phyloP scores from a whole-genome alignment of 768 basidiomycete species.

The Coprinellus micaceus region DNA sequence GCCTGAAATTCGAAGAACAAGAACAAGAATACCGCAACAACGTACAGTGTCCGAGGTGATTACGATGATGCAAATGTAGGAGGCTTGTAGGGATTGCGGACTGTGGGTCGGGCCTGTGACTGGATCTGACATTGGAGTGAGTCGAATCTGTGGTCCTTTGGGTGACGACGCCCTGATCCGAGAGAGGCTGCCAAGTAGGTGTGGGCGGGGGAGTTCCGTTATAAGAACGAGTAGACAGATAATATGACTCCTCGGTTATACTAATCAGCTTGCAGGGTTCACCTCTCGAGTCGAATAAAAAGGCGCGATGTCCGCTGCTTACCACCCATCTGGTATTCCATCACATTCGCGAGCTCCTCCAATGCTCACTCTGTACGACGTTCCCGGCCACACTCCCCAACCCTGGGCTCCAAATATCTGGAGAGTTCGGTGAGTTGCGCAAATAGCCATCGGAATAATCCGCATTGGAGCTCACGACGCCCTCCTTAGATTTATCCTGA shows the following conservation, averaged over 20 bases:
- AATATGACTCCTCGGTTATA: constrained; percentile 1
- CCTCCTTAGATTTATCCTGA: constrained; percentile 53
- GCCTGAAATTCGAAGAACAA: not conserved
- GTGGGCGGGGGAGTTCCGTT: no score
- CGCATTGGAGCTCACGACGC: not conserved
- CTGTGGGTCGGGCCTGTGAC: constrained; percentile 5
- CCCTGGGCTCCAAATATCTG: constrained; percentile 79
- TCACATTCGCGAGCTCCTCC: constrained; percentile 27
- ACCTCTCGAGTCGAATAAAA: not conserved
- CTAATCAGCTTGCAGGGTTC: not conserved
- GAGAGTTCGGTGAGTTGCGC: constrained; percentile 55
- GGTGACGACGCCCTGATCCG: no score
- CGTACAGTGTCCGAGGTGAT: not conserved
- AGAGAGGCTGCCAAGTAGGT: no score
- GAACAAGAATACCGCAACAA: no score
- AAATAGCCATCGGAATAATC: no score
- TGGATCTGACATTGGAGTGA: constrained; percentile 9
- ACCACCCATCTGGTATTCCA: constrained; percentile 13
- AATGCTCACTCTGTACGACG: constrained; percentile 63
- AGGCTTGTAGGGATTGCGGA: not conserved
- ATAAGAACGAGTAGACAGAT: not conserved
- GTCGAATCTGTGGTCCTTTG: not conserved
- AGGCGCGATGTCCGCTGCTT: constrained; percentile 15
- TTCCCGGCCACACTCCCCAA: constrained; percentile 54
- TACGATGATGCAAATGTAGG: not conserved